Evolutionary conservation across 2,329 filamentous ascomycete genomes (phyloP).

Genomic region (Fusarium coicis): DNA sequence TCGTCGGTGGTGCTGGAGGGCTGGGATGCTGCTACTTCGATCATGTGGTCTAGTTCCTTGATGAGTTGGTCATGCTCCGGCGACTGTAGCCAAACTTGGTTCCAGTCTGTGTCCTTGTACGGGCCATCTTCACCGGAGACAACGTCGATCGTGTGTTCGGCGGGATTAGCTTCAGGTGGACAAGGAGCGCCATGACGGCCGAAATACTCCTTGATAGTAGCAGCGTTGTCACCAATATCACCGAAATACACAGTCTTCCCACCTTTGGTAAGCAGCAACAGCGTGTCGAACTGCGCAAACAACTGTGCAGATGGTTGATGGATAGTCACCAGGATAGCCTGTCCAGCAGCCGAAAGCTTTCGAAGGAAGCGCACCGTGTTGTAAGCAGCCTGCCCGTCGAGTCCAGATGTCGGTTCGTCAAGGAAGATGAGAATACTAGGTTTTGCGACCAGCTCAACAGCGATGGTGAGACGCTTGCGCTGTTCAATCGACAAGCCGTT

Average conservation of each 20-base stretch:
- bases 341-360: constrained; percentile 73
- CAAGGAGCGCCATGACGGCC: constrained; percentile 72
- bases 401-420: constrained; percentile 70
- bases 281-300: constrained; percentile 73
- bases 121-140: constrained; percentile 60
- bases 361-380: constrained; percentile 73
- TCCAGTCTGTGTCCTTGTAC: constrained; percentile 65
- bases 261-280: constrained; percentile 70
- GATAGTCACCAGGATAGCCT: constrained; percentile 75
- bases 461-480: constrained; percentile 66
- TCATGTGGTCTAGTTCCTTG: constrained; percentile 71
- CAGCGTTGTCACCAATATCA: constrained; percentile 67
- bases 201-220: constrained; percentile 71
- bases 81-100: constrained; percentile 75
- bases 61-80: constrained; percentile 65
- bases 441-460: constrained; percentile 69
- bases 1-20: constrained; percentile 54
- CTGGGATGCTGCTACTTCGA: constrained; percentile 61
- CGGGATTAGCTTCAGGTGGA: constrained; percentile 71
- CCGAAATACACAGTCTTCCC: constrained; percentile 76
- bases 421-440: constrained; percentile 69
- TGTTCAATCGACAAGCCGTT: constrained; percentile 63
- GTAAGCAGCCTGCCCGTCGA: constrained; percentile 75
- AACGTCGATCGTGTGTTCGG: constrained; percentile 78
- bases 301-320: constrained; percentile 75